These are phyloP conservation scores for Adansonia gregorii DNA, from an alignment of 441 rosid genomes.

Conservation along the genomic window DNA sequence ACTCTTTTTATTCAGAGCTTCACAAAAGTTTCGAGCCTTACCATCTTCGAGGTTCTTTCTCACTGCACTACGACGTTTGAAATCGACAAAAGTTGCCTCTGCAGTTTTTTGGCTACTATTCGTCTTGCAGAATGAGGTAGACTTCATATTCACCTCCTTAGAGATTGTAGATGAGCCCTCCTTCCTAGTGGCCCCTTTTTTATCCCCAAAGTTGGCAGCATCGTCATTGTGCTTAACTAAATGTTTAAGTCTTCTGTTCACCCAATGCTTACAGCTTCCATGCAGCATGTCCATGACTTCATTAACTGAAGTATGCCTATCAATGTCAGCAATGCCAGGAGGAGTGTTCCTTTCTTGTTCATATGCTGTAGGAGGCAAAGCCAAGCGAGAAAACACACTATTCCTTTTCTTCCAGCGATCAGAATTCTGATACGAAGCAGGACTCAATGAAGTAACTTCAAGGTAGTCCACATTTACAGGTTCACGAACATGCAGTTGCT, in stretches of 20 bases:
- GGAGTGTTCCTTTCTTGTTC: constrained; percentile 22
- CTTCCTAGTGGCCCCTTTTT: constrained; percentile 21
- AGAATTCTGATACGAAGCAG: constrained; percentile 11
- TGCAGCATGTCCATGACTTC: constrained; percentile 48
- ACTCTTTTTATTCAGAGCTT: constrained; percentile 26
- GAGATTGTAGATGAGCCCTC: constrained; percentile 22
- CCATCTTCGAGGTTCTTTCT: constrained; percentile 30
- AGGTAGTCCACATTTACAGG: constrained; percentile 2
- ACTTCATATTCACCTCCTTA: constrained; percentile 32
- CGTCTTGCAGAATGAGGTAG: constrained; percentile 28
- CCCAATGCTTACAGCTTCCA: constrained; percentile 36
- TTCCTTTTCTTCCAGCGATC: constrained; percentile 33
- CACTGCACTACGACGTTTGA: constrained; percentile 53
- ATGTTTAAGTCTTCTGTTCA: constrained; percentile 24
- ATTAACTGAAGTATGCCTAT: constrained; percentile 43
- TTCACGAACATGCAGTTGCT: constrained; percentile 19
- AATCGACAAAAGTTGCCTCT: constrained; percentile 48
- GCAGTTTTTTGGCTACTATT: constrained; percentile 29
- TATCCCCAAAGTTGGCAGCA: constrained; percentile 25
- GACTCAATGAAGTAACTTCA: constrained; percentile 10
- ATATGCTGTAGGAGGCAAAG: constrained; percentile 31
- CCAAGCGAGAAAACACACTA: constrained; percentile 62
- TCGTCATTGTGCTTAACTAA: constrained; percentile 14
- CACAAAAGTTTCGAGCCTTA: constrained; percentile 30
- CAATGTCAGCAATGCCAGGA: constrained; percentile 11